Base-by-base conservation (phyloP, 352 stramenopile genomes). In the Globisporangium heterothallicum region DNA sequence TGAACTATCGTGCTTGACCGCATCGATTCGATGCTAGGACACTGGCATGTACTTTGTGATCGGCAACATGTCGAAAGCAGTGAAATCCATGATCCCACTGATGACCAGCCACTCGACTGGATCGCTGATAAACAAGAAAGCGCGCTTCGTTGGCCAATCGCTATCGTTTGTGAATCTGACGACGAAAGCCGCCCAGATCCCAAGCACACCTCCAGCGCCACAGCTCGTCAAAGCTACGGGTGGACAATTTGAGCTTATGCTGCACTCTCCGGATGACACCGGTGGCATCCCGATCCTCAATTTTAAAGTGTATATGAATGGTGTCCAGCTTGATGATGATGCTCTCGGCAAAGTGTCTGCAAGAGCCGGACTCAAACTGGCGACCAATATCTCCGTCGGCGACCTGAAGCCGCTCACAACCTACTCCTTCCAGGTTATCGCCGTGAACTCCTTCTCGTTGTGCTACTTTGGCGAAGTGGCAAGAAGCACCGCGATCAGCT, bases 281-380 rank as follows among this genome's bases (percentile, higher is more conserved):
- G 72, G 78, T n/a, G 78, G 78, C 0, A 56, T 84, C 5, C 61
- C 60, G 0, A 73, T 89, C 14, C 55, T 58, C 8, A 56, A 61
- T 14, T 89, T 80, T 48, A 59, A 51, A 2, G 58, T 87, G 1
- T 64, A 61, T 13, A 53, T 70, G 44, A 67, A 85, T 27, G 70
- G 63, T 14, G 13, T 53, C 6, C 27, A 58, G 14, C 45, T 70
- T n/a, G 42, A 64, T 5, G 21, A 49, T 18, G 47, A 49, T 30
- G 14, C 30, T 1, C 21, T 67, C 0, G 22, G 26, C 45, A 44
- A 42, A 22, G 4, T 19, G 0, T 18, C 42, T 7, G n/a, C n/a
- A 7, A 52, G 5, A 0, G 19, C 4, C 5, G 48, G 48, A 18
- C 63, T 79, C 16, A 59, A 68, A 40, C 58, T 68, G 6, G 56